phyloP scores from a whole-genome alignment of 352 stramenopile species.

The Globisporangium abappressorium region DNA sequence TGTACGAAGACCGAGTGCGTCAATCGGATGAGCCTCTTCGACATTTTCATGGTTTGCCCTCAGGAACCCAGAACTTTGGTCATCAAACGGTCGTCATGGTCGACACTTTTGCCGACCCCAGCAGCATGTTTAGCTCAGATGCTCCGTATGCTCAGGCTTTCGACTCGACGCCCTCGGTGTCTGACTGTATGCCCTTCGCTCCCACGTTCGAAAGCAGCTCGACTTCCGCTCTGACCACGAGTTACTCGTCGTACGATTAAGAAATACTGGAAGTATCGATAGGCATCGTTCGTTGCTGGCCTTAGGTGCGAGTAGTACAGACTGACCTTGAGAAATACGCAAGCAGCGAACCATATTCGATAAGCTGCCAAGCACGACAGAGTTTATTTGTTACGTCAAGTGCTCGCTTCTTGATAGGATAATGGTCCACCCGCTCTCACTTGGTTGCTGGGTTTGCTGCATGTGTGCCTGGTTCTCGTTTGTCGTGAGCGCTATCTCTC shows the following conservation, averaged over 20 bases:
- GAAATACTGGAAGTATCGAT: too few species aligned
- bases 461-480: too few species aligned
- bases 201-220: conserved; percentile 1
- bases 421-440: background rate
- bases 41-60: too few species aligned
- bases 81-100: background rate
- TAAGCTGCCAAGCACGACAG: background rate
- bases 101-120: background rate
- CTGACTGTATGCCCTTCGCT: background rate
- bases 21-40: too few species aligned
- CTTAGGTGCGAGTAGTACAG: background rate
- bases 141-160: background rate
- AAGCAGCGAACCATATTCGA: background rate
- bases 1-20: too few species aligned
- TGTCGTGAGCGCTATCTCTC: background rate
- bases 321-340: too few species aligned
- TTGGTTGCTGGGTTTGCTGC: background rate
- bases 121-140: background rate
- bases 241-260: conserved; percentile 4
- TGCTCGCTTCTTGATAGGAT: background rate
- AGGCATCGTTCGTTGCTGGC: too few species aligned
- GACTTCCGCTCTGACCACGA: background rate
- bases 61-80: background rate
- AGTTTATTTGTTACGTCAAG: background rate
- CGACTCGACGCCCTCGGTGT: background rate